Percentiles rank a stretch among this genome's conserved stretches.
Evolutionary conservation across 768 basidiomycete species (phyloP).

Genomic region (Tricholoma terreum): DNA sequence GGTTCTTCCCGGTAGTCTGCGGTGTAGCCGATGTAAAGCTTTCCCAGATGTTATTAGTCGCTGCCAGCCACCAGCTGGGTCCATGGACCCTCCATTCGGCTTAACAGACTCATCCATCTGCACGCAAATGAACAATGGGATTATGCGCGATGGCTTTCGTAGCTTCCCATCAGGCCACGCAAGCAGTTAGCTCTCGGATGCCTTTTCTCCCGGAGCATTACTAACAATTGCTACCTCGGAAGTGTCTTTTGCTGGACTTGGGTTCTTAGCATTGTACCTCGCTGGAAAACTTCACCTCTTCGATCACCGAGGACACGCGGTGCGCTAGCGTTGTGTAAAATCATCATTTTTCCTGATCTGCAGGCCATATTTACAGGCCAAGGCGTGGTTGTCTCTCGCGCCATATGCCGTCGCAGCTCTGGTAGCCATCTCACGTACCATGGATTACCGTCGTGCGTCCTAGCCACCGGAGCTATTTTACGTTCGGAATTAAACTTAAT

Average conservation of each 20-base stretch:
- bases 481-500: not conserved
- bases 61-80: slow-evolving; percentile 66
- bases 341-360: not conserved
- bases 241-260: slow-evolving; percentile 94
- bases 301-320: slow-evolving; percentile 71
- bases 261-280: slow-evolving; percentile 84
- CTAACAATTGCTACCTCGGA: slow-evolving; percentile 4
- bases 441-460: slow-evolving; percentile 83
- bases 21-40: not conserved
- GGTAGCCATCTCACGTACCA: slow-evolving; percentile 85
- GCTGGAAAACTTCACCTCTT: slow-evolving; percentile 93
- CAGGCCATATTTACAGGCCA: slow-evolving; percentile 39
- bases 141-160: slow-evolving; percentile 81
- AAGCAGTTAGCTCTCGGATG: slow-evolving; percentile 52
- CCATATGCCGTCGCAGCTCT: slow-evolving; percentile 78
- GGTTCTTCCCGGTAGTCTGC: not conserved
- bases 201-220: not conserved
- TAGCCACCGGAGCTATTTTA: not conserved
- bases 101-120: slow-evolving; percentile 75
- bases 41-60: slow-evolving; percentile 60
- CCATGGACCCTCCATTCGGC: slow-evolving; percentile 67
- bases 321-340: slow-evolving; percentile 28
- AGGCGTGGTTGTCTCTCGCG: slow-evolving; percentile 79
- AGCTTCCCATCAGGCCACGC: slow-evolving; percentile 94
- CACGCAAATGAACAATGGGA: slow-evolving; percentile 56